Base-by-base conservation (phyloP, 352 stramenopile genomes). In the Plasmopara halstedii region DNA sequence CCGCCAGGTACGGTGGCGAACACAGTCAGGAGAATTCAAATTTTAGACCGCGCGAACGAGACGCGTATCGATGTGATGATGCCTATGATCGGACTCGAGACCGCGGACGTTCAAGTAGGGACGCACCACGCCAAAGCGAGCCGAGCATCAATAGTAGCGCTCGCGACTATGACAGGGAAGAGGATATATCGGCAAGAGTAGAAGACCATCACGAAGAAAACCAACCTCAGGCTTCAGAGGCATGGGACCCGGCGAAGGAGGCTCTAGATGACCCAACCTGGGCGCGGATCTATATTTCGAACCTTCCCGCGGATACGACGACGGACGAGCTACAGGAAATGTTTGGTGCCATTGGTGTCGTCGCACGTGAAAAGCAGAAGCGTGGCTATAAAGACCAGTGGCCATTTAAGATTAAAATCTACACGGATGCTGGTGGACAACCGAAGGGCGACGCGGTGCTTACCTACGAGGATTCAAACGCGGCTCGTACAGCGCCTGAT, bases 341-440 rank as follows among this genome's bases (percentile, higher is more conserved):
- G 57, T 94, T 94, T 43, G 83, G 83, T 14, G 76, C 78, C 21
- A 75, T 94, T 26, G 83, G 83, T 19, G 52, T 92, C 22, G 77
- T 94, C 35, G 83, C 80, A 5, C 60, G 78, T 9, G 80, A 92
- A 58, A 92, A 91, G 59, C 83, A 92, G 50, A 90, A 90, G 59
- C 75, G 83, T 34, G 83, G 80, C 1, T 92, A 82, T 63, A 90
- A 90, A 51, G 79, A 94, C 51, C 78, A 94, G 50, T 94, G 83
- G 80, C 83, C 83, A 25, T 94, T 83, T 59, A 94, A 94, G 68
- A 92, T 94, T 61, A 94, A 89, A 55, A 72, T 94, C 22, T 94
- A 94, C 58, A 77, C 76, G 50, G 82, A 92, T 43, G 62, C 83
- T 10, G 62, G 60, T 43, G 80, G 80, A 8, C 44, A 75, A 31